Conservation (phyloP, 371 early-diverging fungal species). For the Sporodiniella umbellata region DNA sequence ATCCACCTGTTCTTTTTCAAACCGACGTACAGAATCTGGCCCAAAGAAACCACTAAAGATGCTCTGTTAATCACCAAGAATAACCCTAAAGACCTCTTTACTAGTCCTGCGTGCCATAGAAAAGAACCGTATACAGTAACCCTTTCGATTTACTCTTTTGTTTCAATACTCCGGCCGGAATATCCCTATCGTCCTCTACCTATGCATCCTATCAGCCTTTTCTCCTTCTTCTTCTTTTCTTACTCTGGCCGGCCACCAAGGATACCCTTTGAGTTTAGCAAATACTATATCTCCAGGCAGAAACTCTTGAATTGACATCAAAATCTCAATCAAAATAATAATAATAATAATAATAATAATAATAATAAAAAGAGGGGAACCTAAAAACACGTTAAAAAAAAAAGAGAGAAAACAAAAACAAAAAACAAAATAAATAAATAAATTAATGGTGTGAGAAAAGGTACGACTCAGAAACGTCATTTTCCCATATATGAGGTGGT, state of each 20-base stretch:
- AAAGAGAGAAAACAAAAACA: neutral
- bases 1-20: conserved; percentile 37
- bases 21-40: conserved; percentile 44
- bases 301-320: conserved; percentile 25
- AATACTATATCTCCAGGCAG: conserved; percentile 63
- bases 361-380: neutral
- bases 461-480: neutral
- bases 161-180: conserved; percentile 46
- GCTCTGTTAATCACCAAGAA: neutral
- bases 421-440: neutral
- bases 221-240: conserved; percentile 1
- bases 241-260: conserved; percentile 81
- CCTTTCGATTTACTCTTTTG: conserved; percentile 50
- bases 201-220: conserved; percentile 2
- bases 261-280: conserved; percentile 73
- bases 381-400: neutral
- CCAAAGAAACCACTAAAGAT: conserved; percentile 47
- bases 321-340: neutral
- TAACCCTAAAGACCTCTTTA: too few species aligned
- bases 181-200: conserved; percentile 49
- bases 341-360: too few species aligned
- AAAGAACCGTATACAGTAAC: conserved; percentile 53
- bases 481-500: too few species aligned
- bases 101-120: conserved; percentile 63
- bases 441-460: neutral